A percentile compares a stretch with the other conserved stretches of the same genome.
Conservation (phyloP, 2,329 filamentous ascomycete genomes). For the Paraconiothyrium brasiliense region DNA sequence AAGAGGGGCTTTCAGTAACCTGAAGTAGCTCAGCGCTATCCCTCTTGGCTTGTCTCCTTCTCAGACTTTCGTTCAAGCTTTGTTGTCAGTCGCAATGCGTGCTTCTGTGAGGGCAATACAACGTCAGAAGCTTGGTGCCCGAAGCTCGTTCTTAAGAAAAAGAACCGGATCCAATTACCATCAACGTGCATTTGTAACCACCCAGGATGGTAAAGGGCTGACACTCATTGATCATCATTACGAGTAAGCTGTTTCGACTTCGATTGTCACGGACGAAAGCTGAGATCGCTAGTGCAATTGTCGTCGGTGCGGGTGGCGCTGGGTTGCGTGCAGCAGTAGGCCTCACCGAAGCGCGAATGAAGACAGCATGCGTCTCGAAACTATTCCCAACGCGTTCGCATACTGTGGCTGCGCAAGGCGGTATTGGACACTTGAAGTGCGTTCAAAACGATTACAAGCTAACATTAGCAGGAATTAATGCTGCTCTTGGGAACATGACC, state of each 20-base stretch:
- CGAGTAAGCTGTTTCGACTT: conserved; percentile 32
- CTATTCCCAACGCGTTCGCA: conserved; percentile 71
- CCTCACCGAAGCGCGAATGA: conserved; percentile 70
- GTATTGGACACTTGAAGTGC: conserved; percentile 31
- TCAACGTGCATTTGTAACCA: conserved; percentile 27
- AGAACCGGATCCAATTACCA: conserved; percentile 7
- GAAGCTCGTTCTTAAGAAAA: conserved; percentile 14
- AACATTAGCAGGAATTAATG: conserved; percentile 10
- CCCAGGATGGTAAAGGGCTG: conserved; percentile 28
- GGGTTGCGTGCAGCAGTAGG: conserved; percentile 71
- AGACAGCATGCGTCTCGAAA: conserved; percentile 72
- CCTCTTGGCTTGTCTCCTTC: conserved; percentile 15
- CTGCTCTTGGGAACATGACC: conserved; percentile 51
- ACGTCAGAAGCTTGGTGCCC: conserved; percentile 26
- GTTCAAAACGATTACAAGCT: conserved; percentile 66
- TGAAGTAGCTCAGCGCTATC: conserved; percentile 25
- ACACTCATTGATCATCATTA: conserved; percentile 48
- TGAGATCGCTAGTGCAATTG: conserved; percentile 49
- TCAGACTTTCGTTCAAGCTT: background rate
- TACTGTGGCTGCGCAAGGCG: conserved; percentile 73
- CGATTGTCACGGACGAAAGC: background rate
- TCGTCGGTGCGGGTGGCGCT: conserved; percentile 66
- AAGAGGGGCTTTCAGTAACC: conserved; percentile 28
- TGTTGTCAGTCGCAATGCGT: conserved; percentile 31
- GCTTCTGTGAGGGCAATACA: conserved; percentile 34